phyloP scores from a whole-genome alignment of 805 yeast species.

The Lachancea meyersii region DNA sequence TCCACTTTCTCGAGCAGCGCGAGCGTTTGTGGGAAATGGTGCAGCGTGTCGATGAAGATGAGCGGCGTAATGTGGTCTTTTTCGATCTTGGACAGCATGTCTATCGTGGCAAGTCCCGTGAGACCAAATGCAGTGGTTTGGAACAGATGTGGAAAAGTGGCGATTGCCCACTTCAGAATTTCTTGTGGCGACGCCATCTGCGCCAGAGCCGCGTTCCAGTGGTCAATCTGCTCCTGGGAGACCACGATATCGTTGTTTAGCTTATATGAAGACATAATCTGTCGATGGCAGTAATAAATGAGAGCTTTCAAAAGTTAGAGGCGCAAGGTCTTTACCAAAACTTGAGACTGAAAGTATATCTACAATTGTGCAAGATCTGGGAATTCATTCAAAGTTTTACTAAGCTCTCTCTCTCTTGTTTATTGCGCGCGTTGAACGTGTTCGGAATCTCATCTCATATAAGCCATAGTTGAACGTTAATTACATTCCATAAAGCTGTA shows the following conservation, averaged over 20 bases:
- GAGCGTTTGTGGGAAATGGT: conserved; percentile 91
- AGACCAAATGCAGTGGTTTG: conserved; percentile 96
- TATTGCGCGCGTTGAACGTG: no score
- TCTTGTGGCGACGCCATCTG: conserved; percentile 53
- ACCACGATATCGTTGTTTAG: conserved; percentile 34
- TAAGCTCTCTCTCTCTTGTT: no score
- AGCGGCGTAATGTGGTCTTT: conserved; percentile 44
- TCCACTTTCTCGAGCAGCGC: conserved; percentile 60
- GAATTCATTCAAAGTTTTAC: no score
- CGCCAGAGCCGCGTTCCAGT: conserved; percentile 58
- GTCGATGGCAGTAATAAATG: background rate
- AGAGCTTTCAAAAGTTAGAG: background rate
- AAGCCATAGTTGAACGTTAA: no score
- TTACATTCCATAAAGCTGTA: no score
- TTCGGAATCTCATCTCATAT: no score
- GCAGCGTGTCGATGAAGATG: conserved; percentile 82
- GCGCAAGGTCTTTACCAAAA: no score
- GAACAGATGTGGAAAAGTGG: conserved; percentile 74
- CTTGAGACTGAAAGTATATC: no score
- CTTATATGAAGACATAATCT: conserved; percentile 10
- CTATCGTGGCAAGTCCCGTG: conserved; percentile 83
- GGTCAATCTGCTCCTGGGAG: conserved; percentile 51
- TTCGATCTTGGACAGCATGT: conserved; percentile 59
- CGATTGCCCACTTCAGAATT: conserved; percentile 72
- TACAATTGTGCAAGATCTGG: no score